phyloP scores from a whole-genome alignment of 2,329 filamentous ascomycete species.

The Phoma sp. region DNA sequence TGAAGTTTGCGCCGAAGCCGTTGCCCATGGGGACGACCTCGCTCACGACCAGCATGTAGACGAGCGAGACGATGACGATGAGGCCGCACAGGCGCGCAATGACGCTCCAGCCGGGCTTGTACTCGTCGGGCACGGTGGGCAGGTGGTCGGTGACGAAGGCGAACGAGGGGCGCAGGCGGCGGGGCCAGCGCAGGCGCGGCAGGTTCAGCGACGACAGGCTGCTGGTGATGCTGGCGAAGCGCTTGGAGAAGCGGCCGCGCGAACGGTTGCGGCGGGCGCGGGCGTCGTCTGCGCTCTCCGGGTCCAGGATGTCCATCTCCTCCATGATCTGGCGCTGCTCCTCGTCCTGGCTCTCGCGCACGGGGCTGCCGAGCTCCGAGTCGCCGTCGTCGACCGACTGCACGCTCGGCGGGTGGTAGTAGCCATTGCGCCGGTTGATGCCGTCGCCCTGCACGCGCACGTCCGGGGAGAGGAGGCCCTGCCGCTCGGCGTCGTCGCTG shows the following conservation, averaged over 20 bases:
- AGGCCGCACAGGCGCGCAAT: slow-evolving; percentile 77
- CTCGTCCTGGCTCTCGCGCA: slow-evolving; percentile 59
- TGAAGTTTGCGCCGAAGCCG: slow-evolving; percentile 69
- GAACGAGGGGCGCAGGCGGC: slow-evolving; percentile 25
- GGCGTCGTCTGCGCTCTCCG: slow-evolving; percentile 41
- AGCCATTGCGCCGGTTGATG: slow-evolving; percentile 46
- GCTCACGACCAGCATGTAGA: slow-evolving; percentile 86
- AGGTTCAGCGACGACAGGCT: slow-evolving; percentile 64
- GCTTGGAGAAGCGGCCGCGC: slow-evolving; percentile 59
- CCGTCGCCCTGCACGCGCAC: slow-evolving; percentile 26
- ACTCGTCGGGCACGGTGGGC: slow-evolving; percentile 55
- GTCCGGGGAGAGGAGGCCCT: slow-evolving; percentile 71
- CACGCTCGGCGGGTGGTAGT: slow-evolving; percentile 81
- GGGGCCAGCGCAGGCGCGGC: slow-evolving; percentile 19
- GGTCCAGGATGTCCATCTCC: slow-evolving; percentile 62
- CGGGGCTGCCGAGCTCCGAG: slow-evolving; percentile 58
- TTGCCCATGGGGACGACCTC: slow-evolving; percentile 77
- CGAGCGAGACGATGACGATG: slow-evolving; percentile 74
- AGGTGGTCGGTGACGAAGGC: slow-evolving; percentile 43
- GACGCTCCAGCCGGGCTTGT: slow-evolving; percentile 66
- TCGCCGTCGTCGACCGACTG: slow-evolving; percentile 74
- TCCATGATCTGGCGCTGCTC: slow-evolving; percentile 80
- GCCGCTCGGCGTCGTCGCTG: slow-evolving; percentile 75
- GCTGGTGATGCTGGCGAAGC: slow-evolving; percentile 61
- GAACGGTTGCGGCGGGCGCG: slow-evolving; percentile 35